Evolutionary conservation across 371 early-diverging fungal species (phyloP).

Genomic region (Rhizopus delemar): DNA sequence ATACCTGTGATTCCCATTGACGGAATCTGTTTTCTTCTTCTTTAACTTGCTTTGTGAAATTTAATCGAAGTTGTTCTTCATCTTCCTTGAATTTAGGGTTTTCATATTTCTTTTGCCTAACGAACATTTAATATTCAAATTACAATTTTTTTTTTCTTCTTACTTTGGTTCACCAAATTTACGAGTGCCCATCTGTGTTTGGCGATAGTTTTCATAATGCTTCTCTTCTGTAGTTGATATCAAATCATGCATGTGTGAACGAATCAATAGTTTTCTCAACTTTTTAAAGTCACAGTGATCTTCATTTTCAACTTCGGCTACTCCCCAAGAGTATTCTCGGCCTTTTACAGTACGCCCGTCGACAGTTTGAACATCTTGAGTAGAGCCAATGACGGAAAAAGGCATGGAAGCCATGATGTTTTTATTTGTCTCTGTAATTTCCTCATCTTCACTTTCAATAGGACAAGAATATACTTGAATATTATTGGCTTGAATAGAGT

Average conservation of each 20-base stretch:
- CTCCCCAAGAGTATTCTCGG: conserved; percentile 93
- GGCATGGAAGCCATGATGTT: conserved; percentile 89
- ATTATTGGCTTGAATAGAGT: conserved; percentile 71
- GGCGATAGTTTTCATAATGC: conserved; percentile 89
- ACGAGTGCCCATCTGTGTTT: conserved; percentile 78
- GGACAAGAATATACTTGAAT: conserved; percentile 77
- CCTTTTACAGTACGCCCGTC: conserved; percentile 82
- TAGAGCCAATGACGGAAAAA: conserved; percentile 92
- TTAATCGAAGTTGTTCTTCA: conserved; percentile 87
- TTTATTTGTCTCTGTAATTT: conserved; percentile 69
- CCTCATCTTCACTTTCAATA: conserved; percentile 84
- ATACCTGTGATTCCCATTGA: conserved; percentile 90
- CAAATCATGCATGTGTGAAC: conserved; percentile 93
- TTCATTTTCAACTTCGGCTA: conserved; percentile 90
- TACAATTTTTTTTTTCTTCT: conserved; percentile 12
- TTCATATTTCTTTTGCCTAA: conserved; percentile 60
- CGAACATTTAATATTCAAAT: conserved; percentile 29
- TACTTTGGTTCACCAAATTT: conserved; percentile 79
- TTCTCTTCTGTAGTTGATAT: conserved; percentile 84
- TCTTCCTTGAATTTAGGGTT: conserved; percentile 93
- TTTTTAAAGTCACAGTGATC: conserved; percentile 90
- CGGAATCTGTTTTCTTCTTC: conserved; percentile 93
- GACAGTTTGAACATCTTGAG: conserved; percentile 72
- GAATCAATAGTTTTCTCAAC: conserved; percentile 87
- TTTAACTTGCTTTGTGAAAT: conserved; percentile 93